Base-by-base conservation (phyloP, 2,329 filamentous ascomycete species). In the Paramyrothecium sp. region DNA sequence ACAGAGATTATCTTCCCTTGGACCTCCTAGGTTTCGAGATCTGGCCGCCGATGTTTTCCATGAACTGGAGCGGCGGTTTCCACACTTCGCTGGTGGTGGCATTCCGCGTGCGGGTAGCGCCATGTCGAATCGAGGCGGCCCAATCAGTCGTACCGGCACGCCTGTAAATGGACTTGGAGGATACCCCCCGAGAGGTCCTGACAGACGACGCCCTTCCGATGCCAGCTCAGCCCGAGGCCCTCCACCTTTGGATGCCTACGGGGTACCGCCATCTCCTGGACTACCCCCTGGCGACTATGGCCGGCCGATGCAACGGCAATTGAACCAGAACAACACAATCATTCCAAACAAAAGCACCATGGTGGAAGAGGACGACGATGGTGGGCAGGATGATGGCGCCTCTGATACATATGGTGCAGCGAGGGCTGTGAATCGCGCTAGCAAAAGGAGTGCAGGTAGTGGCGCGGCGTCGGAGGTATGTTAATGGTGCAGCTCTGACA, bases 341-440 rank as follows among this genome's bases (percentile, higher is more conserved):
- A 90, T 98, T 33, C 95, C 95, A 1, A 98, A 97, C 71, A 99
- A 98, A 76, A 96, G 94, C 67, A 97, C 91, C 1, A 93, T 98
- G 88, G 87, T 98, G 1, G 95, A 99, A 72, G 95, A 98, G 70
- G 93, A 96, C 63, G 92, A 96, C 64, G 91, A 91, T 61, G 80
- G 80, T 53, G 82, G 13, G 5, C 30, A 26, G n/a, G 51, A 53
- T 22, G 51, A 53, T 20, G 51, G 41, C n/a, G 51, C 26, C 13
- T 19, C 47, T 7, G 51, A 53, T 11, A 30, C 51, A 34, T 53
- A 53, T 19, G 51, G n/a, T 20, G 51, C 38, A 19, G 38, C 38
- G 13, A 16, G 38, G n/a, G 38, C 38, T 4, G 13, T 44, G 5
- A 63, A 65, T 20, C 59, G 63, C 21, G 67, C 65, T 20, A 67